Evolutionary conservation across 176 grass and related monocot species (phyloP).

Genomic region (bread wheat (Triticum aestivum)): IWGSC_CS_RefSeq_v2.1 NC_057813.1:259366749-259367248

Average conservation of each 20-base stretch:
- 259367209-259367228: too few relatives aligned
- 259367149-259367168: too few relatives aligned
- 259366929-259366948: background rate
- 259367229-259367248: too few relatives aligned
- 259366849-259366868: background rate
- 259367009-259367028: constrained; percentile 4
- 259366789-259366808: constrained; percentile 29
- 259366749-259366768: constrained; percentile 65
- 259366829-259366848: background rate
- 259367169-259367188: too few relatives aligned
- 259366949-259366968: background rate
- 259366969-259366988: background rate
- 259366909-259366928: background rate
- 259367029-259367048: background rate
- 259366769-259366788: background rate
- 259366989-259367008: background rate
- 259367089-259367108: background rate
- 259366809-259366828: background rate
- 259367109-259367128: background rate
- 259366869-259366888: constrained; percentile 26
- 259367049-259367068: background rate
- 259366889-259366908: background rate
- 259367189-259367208: too few relatives aligned
- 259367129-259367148: too few relatives aligned
- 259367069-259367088: too few relatives aligned